These are phyloP conservation scores for Arachnomyces sp. DNA, from an alignment of 2,329 filamentous ascomycete species.

Conservation along the genomic window DNA sequence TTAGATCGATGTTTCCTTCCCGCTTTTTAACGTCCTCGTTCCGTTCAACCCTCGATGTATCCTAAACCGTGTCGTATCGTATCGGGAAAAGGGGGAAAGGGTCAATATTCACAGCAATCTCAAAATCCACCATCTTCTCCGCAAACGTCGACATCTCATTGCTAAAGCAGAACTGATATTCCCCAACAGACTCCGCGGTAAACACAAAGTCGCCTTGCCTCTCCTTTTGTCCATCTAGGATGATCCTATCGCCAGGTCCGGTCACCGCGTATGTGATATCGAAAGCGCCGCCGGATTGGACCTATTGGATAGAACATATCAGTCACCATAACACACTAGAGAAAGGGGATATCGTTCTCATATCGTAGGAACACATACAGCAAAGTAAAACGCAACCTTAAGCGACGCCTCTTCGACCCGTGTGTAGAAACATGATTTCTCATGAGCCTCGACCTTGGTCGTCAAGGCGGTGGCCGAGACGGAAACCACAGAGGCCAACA, in stretches of 20 bases:
- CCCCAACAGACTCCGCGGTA: slow-evolving; percentile 76
- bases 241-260: slow-evolving; percentile 70
- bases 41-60: no score
- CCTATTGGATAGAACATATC: slow-evolving; percentile 45
- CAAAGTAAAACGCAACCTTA: slow-evolving; percentile 98
- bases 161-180: slow-evolving; percentile 97
- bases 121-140: slow-evolving; percentile 96
- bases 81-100: slow-evolving; percentile 5
- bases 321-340: not conserved
- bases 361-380: slow-evolving; percentile 51
- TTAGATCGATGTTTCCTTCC: no score
- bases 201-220: slow-evolving; percentile 97
- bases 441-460: slow-evolving; percentile 82
- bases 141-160: slow-evolving; percentile 98
- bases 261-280: slow-evolving; percentile 89
- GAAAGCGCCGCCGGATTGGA: slow-evolving; percentile 96
- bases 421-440: slow-evolving; percentile 93
- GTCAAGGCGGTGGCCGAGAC: slow-evolving; percentile 85
- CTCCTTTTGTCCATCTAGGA: slow-evolving; percentile 82
- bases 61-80: no score
- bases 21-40: no score
- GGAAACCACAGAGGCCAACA: slow-evolving; percentile 63
- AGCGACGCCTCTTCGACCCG: slow-evolving; percentile 67
- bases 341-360: not conserved
- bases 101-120: slow-evolving; percentile 67